Percentiles rank a stretch among this genome's conserved stretches.
Conservation (phyloP, 306 rosid species). For the Dryas drummondii region DNA sequence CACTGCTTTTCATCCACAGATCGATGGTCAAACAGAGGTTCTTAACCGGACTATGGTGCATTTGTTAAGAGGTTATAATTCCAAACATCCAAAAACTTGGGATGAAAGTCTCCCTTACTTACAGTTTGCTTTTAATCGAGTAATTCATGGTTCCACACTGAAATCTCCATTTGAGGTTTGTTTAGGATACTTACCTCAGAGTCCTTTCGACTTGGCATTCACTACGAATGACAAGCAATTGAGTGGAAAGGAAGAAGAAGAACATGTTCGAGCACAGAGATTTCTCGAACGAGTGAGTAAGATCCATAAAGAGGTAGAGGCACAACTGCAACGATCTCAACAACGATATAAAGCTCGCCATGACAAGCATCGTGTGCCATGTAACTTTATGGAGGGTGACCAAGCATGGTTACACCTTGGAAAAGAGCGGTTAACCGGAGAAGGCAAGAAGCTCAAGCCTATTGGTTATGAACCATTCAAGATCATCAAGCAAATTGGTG, state of each 20-base stretch:
- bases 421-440: neutral
- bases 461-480: conserved; percentile 6
- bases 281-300: neutral
- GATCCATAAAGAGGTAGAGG: conserved; percentile 4
- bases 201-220: neutral
- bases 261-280: neutral
- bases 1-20: neutral
- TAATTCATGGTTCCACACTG: neutral
- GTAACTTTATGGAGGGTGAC: neutral
- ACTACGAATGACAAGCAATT: neutral
- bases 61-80: neutral
- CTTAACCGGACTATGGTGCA: neutral
- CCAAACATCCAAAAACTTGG: neutral
- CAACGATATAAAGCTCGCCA: neutral
- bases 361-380: neutral
- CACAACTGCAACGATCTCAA: neutral
- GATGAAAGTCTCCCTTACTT: neutral
- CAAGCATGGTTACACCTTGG: neutral
- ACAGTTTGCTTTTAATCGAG: neutral
- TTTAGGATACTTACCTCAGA: neutral
- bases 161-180: neutral
- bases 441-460: neutral
- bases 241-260: neutral
- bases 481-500: neutral
- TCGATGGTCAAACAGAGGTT: neutral